A percentile compares a stretch with the other conserved stretches of the same genome.
Conservation (phyloP, 192 early-diverging fungal genomes). For the Entomortierella chlamydospora region DNA sequence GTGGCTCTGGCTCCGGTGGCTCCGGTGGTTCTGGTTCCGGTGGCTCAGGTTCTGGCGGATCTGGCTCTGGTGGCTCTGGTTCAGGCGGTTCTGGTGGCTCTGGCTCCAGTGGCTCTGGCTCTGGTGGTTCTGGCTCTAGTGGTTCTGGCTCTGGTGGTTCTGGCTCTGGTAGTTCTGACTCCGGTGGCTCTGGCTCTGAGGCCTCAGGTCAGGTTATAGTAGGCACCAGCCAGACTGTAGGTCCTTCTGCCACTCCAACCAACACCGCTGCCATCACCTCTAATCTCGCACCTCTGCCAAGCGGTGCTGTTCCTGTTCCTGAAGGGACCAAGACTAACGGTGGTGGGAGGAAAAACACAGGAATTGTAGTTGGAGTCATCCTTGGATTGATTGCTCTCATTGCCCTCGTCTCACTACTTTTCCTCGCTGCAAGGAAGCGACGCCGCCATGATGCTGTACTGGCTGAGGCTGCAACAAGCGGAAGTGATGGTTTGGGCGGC, state of each 20-base stretch:
- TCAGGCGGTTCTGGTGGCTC: slow-evolving; percentile 20
- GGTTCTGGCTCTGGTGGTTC: slow-evolving; percentile 20
- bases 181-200: slow-evolving; percentile 29
- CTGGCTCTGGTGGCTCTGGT: slow-evolving; percentile 9
- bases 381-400: slow-evolving; percentile 16
- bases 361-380: slow-evolving; percentile 12
- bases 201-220: slow-evolving; percentile 22
- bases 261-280: neutral
- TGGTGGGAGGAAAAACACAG: neutral
- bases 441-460: slow-evolving; percentile 8
- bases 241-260: neutral
- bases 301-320: slow-evolving; percentile 4
- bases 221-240: slow-evolving; percentile 5
- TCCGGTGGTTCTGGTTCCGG: slow-evolving; percentile 6
- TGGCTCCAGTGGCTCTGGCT: no score
- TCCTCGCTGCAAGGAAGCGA: slow-evolving; percentile 20
- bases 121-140: slow-evolving; percentile 3
- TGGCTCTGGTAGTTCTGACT: slow-evolving; percentile 4
- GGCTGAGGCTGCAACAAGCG: neutral
- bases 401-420: slow-evolving; percentile 23
- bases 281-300: neutral
- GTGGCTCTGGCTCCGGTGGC: slow-evolving; percentile 3
- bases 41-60: slow-evolving; percentile 10
- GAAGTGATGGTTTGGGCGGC: slow-evolving; percentile 1
- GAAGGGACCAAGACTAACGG: slow-evolving; percentile 5